Base-by-base conservation (phyloP, 345 rosid genomes). In the Rhizophora mangle region DNA sequence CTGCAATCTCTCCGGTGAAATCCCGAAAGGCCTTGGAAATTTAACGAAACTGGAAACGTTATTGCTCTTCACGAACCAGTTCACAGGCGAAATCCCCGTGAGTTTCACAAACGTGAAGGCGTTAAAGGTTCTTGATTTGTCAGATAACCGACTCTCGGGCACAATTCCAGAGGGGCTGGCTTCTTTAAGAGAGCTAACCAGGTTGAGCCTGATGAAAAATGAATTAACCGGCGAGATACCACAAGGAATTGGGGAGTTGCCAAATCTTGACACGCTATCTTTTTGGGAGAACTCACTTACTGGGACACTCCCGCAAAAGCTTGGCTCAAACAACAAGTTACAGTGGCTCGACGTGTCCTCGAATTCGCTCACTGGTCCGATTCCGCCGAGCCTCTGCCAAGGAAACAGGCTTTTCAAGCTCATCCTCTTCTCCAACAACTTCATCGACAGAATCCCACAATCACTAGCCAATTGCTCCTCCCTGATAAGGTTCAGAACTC, bases 381-480 rank as follows among this genome's bases (percentile, higher is more conserved):
- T 96, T 53, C 99, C 99, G 2, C 79, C 86, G 49, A 82, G 79
- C 68, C 83, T 96, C 26, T 96, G 99, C 72, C 64, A 70, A 22
- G 98, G 98, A 62, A 89, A 85, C 74, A 83, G 72, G 78, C 85
- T 96, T 9, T 80, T 64, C 82, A 96, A 89, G 74, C 95, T 96
- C 65, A 78, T 96, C 8, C 96, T 96, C 67, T 92, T 92, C 85
- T 84, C 93, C 80, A 96, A 96, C 84, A 77, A 52, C 61, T 81
- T 96, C 70, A 26, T 62, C 11, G 80, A 82, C 55, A 74, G 74
- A 36, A 60, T 92, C 4, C 99, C 99, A 0, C 65, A 53, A 8
- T 80, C 82, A 60, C 76, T 96, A 8, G 82, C 85, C 2, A 82
- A 65, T 57, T 96, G 99, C 82, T 65, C 80, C 6, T 77, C 96